Evolutionary conservation across 768 basidiomycete genomes (phyloP).

Genomic region (Xerocomellus chrysenteron): DNA sequence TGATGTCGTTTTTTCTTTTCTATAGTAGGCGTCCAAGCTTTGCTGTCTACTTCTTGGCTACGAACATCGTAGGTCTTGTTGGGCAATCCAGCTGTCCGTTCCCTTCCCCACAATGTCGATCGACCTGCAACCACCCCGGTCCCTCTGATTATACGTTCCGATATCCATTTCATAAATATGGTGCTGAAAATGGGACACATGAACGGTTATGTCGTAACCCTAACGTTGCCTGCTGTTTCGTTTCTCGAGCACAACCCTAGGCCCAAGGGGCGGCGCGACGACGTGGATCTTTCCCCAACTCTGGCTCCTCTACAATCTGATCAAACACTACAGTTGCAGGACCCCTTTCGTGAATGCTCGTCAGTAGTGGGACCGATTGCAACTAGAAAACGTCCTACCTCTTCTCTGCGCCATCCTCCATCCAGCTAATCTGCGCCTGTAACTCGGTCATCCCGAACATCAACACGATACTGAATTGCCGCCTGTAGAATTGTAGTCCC

Average conservation of each 20-base stretch:
- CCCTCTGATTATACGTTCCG: constrained; percentile 63
- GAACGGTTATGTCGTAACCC: constrained; percentile 67
- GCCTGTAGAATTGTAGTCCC: constrained; percentile 29
- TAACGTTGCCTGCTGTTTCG: constrained; percentile 81
- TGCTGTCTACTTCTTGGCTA: constrained; percentile 65
- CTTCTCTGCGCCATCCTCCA: constrained; percentile 23
- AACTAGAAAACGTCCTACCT: constrained; percentile 8
- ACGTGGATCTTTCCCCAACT: constrained; percentile 84
- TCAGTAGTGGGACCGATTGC: not conserved
- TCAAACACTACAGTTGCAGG: constrained; percentile 34
- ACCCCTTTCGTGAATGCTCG: constrained; percentile 18
- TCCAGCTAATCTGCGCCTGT: constrained; percentile 49
- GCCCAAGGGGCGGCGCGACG: constrained; percentile 64
- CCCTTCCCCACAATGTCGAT: constrained; percentile 87
- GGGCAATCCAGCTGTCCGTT: constrained; percentile 72
- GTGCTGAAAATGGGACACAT: constrained; percentile 69
- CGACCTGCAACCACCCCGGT: constrained; percentile 37
- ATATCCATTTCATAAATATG: constrained; percentile 71
- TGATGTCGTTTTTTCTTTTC: no score
- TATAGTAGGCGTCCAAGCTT: not conserved
- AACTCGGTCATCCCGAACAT: constrained; percentile 46
- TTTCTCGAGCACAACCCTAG: constrained; percentile 78
- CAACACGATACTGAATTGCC: constrained; percentile 40
- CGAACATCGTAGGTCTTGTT: constrained; percentile 67
- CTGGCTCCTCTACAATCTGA: constrained; percentile 44